Percentiles rank a stretch among this genome's conserved stretches.
phyloP scores from a whole-genome alignment of 257 asterid species.

The Penstemon newberryi region DNA sequence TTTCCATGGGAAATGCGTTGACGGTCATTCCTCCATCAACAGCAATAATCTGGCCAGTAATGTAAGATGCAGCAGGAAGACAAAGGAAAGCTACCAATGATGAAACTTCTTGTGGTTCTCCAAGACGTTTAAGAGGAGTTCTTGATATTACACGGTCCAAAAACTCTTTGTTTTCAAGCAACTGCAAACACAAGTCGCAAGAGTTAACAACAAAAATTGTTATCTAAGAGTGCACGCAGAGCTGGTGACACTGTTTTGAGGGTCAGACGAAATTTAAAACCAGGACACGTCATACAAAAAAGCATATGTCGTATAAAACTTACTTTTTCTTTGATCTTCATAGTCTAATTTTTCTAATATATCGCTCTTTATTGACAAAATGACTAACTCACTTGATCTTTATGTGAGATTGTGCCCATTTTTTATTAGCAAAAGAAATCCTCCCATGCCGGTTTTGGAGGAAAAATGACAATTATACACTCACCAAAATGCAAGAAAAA shows the following conservation, averaged over 20 bases:
- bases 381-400: too few relatives aligned
- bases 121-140: constrained; percentile 78
- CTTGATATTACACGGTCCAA: constrained; percentile 53
- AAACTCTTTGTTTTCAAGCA: constrained; percentile 65
- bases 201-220: not conserved
- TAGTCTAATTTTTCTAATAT: too few relatives aligned
- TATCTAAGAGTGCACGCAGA: not conserved
- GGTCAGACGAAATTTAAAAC: too few relatives aligned
- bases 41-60: constrained; percentile 72
- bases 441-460: too few relatives aligned
- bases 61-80: constrained; percentile 83
- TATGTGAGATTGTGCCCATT: too few relatives aligned
- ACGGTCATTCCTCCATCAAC: constrained; percentile 91
- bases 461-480: too few relatives aligned
- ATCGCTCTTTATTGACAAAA: too few relatives aligned
- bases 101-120: constrained; percentile 79
- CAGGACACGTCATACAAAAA: too few relatives aligned
- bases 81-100: constrained; percentile 82
- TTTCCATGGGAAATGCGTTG: constrained; percentile 50
- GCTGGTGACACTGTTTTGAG: too few relatives aligned
- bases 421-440: too few relatives aligned
- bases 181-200: constrained; percentile 40
- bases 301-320: too few relatives aligned
- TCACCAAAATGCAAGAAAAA: not conserved
- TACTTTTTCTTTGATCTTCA: too few relatives aligned